Base-by-base conservation (phyloP, 345 rosid species). In the Euphorbia lathyris region DNA sequence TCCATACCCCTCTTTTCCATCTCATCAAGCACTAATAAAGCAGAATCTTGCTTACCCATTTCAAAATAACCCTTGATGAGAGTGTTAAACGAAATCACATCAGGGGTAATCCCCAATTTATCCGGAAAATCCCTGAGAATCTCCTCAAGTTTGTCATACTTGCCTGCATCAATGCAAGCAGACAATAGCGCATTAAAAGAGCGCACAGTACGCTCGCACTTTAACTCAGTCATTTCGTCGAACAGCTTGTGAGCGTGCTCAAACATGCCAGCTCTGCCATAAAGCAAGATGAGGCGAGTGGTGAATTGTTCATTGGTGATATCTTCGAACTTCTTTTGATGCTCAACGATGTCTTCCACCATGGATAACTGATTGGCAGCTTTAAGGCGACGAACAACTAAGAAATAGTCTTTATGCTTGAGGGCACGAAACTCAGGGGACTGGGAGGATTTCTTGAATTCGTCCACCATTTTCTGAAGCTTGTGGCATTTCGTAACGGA, bases 211-310 rank as follows among this genome's bases (percentile, higher is more conserved):
- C 84, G 86, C 11, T 74, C 76, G 60, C 94, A 86, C 23, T 79
- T 84, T 16, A 86, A 48, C 1, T 74, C 77, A 1, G 85, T 82
- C 93, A 90, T 88, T 88, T 88, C 90, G 67, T 88, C 93, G 84
- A 91, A 88, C 93, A 89, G 66, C 69, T 84, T 85, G 75, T 76
- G 82, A 4, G 93, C 96, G 42, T 86, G 65, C 50, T 89, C 88
- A 51, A 73, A 77, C 96, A 92, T 86, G 38, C 87, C 90, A 0
- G 82, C 82, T 17, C 58, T 69, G 0, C 94, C 94, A 13, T 85
- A 88, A 0, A 88, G 68, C 3, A 20, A 16, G 10, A 92, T 83
- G 27, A 90, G 60, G 66, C 87, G 81, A 10, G 83, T 81, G 2
- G 80, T 70, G 66, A 92, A 92, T 23, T 83, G 85, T 66, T 90